phyloP scores from a whole-genome alignment of 345 rosid species.

The Luvunga scandens region DNA sequence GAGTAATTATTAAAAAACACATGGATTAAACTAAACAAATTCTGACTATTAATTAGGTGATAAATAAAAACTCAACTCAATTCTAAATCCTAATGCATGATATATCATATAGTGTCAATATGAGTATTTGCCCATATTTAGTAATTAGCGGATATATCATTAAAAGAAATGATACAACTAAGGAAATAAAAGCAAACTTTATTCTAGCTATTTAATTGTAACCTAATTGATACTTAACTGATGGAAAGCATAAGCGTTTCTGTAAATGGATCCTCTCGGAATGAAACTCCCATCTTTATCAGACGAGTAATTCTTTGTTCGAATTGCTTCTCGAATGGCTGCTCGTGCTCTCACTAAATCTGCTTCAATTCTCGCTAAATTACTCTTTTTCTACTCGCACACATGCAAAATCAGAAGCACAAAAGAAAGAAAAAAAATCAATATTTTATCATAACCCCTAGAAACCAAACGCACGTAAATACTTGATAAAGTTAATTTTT shows the following conservation, averaged over 20 bases:
- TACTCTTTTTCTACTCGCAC: neutral
- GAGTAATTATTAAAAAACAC: no score
- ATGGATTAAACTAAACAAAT: no score
- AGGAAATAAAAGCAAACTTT: neutral
- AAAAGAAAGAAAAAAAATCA: no score
- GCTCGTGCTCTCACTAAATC: constrained; percentile 8
- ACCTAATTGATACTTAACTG: constrained; percentile 19
- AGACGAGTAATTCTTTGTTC: constrained; percentile 8
- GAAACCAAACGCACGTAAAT: no score
- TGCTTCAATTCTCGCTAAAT: neutral
- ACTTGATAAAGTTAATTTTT: no score
- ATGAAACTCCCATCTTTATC: neutral
- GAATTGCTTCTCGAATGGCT: constrained; percentile 12
- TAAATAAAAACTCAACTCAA: no score
- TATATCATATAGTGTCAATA: no score
- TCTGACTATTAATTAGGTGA: no score
- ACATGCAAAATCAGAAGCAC: no score
- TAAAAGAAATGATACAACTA: neutral
- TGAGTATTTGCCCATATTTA: no score
- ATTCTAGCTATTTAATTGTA: neutral
- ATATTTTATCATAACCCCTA: neutral
- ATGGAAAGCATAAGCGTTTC: constrained; percentile 16
- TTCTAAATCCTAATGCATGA: no score
- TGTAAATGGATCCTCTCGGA: constrained; percentile 12
- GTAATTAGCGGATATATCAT: no score